These are phyloP conservation scores for Tuctoria greenei DNA, from an alignment of 176 grass and related monocot genomes.

Conservation along the genomic window DNA sequence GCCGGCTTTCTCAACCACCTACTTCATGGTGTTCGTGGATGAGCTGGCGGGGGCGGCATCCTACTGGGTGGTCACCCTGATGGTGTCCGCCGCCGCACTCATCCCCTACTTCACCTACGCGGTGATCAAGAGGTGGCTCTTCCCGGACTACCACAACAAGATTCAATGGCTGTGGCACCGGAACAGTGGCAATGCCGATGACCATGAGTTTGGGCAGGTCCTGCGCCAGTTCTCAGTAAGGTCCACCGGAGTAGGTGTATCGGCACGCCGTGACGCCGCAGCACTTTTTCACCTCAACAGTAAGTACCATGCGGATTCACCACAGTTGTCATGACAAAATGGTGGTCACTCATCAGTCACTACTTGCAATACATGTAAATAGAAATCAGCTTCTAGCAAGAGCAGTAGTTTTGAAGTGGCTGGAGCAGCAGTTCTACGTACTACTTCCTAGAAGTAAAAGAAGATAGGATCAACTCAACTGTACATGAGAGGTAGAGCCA, in stretches of 20 bases:
- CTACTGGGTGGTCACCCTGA: constrained; percentile 72
- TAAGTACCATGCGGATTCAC: constrained; percentile 37
- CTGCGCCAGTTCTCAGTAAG: constrained; percentile 76
- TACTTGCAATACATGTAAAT: constrained; percentile 24
- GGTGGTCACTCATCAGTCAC: too few relatives aligned
- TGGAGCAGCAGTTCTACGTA: too few relatives aligned
- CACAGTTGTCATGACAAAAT: neutral
- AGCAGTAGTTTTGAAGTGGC: neutral
- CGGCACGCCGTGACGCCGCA: constrained; percentile 62
- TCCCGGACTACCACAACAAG: constrained; percentile 74
- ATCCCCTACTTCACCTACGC: constrained; percentile 62
- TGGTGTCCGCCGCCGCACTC: constrained; percentile 48
- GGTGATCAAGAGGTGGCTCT: constrained; percentile 55
- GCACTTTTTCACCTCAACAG: constrained; percentile 38
- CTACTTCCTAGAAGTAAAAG: neutral
- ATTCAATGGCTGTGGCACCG: constrained; percentile 68
- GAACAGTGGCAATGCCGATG: constrained; percentile 31
- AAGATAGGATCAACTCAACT: neutral
- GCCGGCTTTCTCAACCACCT: constrained; percentile 53
- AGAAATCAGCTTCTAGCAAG: neutral
- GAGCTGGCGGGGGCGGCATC: constrained; percentile 46
- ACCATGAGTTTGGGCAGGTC: constrained; percentile 49
- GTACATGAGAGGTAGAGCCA: neutral
- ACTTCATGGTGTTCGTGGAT: constrained; percentile 65
- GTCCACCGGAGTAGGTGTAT: constrained; percentile 71